These are phyloP conservation scores for Neoboletus brunneissimus DNA, from an alignment of 768 basidiomycete species.

Conservation along the genomic window DNA sequence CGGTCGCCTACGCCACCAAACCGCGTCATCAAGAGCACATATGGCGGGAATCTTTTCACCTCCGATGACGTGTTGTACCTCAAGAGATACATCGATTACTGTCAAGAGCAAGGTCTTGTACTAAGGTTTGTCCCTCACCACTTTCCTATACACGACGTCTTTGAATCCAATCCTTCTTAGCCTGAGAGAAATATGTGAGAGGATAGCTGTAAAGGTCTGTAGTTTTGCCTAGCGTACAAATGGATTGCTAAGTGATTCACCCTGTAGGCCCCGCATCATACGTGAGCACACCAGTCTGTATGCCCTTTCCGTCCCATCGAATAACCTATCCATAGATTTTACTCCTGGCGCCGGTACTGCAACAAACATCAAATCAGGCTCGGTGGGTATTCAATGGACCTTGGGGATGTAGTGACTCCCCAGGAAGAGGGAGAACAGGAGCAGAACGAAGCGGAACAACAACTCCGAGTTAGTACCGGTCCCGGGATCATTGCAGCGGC, in stretches of 20 bases:
- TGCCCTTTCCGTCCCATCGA: neutral
- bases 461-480: slow-evolving; percentile 35
- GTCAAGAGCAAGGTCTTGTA: slow-evolving; percentile 82
- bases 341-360: slow-evolving; percentile 89
- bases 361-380: slow-evolving; percentile 92
- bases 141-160: slow-evolving; percentile 26
- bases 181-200: slow-evolving; percentile 82
- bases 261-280: slow-evolving; percentile 79
- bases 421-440: slow-evolving; percentile 43
- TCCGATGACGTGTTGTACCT: slow-evolving; percentile 80
- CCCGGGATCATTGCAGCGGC: slow-evolving; percentile 47
- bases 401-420: slow-evolving; percentile 48
- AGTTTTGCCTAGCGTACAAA: neutral
- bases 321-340: slow-evolving; percentile 53
- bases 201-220: slow-evolving; percentile 76
- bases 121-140: slow-evolving; percentile 51
- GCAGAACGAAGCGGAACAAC: slow-evolving; percentile 41
- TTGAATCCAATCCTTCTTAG: slow-evolving; percentile 13
- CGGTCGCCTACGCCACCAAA: slow-evolving; percentile 83
- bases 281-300: slow-evolving; percentile 43
- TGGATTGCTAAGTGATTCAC: slow-evolving; percentile 3
- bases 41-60: slow-evolving; percentile 86
- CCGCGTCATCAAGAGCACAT: slow-evolving; percentile 83
- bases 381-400: slow-evolving; percentile 78
- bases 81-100: slow-evolving; percentile 88